Conservation (phyloP, 2,329 filamentous ascomycete species). For the Orbilia quercus region DNA sequence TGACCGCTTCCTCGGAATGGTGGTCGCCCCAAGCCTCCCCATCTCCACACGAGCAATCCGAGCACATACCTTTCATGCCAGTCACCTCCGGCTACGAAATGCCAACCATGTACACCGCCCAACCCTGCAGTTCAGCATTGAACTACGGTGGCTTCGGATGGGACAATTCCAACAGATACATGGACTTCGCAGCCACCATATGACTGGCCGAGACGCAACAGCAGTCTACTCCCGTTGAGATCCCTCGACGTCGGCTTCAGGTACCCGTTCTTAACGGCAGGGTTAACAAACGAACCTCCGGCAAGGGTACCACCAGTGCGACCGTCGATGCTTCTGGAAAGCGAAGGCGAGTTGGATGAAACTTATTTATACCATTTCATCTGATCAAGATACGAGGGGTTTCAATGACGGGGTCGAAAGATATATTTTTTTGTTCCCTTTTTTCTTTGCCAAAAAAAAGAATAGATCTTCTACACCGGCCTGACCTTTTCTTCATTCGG, state of each 20-base stretch:
- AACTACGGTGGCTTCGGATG: slow-evolving; percentile 84
- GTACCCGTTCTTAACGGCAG: slow-evolving; percentile 48
- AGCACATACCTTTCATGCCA: slow-evolving; percentile 53
- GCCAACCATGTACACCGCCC: slow-evolving; percentile 64
- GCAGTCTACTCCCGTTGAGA: slow-evolving; percentile 52
- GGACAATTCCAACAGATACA: slow-evolving; percentile 66
- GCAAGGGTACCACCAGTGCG: slow-evolving; percentile 47
- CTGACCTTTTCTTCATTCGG: slow-evolving; percentile 40
- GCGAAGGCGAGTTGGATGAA: slow-evolving; percentile 57
- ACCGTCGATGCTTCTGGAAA: slow-evolving; percentile 57
- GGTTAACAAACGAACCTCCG: slow-evolving; percentile 52
- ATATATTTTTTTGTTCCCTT: not conserved
- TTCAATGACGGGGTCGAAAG: slow-evolving; percentile 27
- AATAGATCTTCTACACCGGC: no score
- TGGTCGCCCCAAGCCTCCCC: slow-evolving; percentile 55
- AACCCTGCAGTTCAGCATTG: slow-evolving; percentile 83
- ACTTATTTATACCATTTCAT: slow-evolving; percentile 57
- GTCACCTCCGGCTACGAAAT: slow-evolving; percentile 52
- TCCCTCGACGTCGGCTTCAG: slow-evolving; percentile 54
- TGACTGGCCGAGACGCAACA: slow-evolving; percentile 54
- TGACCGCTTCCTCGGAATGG: slow-evolving; percentile 53
- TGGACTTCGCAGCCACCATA: slow-evolving; percentile 55
- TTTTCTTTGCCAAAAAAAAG: no score
- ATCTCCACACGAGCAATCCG: slow-evolving; percentile 52
- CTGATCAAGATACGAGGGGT: slow-evolving; percentile 48